Evolutionary conservation across 192 early-diverging fungal genomes (phyloP).

Genomic region (Spinellus fusiger): DNA sequence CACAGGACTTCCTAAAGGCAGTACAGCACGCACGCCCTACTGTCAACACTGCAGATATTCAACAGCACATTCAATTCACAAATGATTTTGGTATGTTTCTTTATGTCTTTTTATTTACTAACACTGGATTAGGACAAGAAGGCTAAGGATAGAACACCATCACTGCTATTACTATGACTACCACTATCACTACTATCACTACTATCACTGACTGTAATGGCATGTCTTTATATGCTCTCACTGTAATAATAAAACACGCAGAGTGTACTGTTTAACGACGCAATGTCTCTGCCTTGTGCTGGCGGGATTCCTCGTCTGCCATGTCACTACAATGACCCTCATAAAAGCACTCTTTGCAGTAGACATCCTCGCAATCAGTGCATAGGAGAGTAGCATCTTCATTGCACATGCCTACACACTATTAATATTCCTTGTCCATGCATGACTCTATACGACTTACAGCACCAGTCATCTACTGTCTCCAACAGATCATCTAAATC

Average conservation of each 20-base stretch:
- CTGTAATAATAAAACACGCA: too few species aligned
- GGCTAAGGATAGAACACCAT: too few species aligned
- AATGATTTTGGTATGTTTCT: constrained; percentile 66
- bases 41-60: constrained; percentile 79
- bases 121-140: not conserved
- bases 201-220: too few species aligned
- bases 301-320: constrained; percentile 31
- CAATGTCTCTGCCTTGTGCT: constrained; percentile 20
- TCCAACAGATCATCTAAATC: constrained; percentile 33
- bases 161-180: too few species aligned
- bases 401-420: constrained; percentile 44
- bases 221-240: too few species aligned
- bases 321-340: constrained; percentile 42
- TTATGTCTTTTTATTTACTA: too few species aligned
- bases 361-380: constrained; percentile 57
- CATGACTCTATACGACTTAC: constrained; percentile 23
- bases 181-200: too few species aligned
- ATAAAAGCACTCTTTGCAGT: constrained; percentile 50
- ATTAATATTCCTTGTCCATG: not conserved
- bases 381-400: constrained; percentile 56
- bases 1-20: constrained; percentile 82
- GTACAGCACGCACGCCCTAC: constrained; percentile 70
- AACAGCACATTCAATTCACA: constrained; percentile 86
- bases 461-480: constrained; percentile 45
- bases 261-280: too few species aligned